phyloP scores from a whole-genome alignment of 2,329 filamentous ascomycete species.

The Colletotrichum filicis region DNA sequence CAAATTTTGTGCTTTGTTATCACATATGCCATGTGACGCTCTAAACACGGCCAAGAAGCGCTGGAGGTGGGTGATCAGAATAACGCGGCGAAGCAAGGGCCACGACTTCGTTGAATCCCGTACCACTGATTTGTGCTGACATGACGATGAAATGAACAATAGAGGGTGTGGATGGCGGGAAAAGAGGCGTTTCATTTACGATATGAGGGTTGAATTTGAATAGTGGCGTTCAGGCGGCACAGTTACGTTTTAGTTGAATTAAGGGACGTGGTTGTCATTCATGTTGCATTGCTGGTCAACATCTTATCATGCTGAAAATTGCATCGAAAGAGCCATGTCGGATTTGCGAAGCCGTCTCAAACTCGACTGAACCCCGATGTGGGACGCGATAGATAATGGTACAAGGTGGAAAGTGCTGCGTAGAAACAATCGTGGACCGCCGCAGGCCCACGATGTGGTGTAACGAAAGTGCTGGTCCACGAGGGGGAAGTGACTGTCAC shows the following conservation, averaged over 20 bases:
- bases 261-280: slow-evolving; percentile 36
- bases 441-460: slow-evolving; percentile 28
- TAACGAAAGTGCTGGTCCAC: slow-evolving; percentile 37
- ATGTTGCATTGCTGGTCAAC: slow-evolving; percentile 37
- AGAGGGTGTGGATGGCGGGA: slow-evolving; percentile 27
- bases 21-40: not conserved
- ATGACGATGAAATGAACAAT: slow-evolving; percentile 6
- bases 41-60: not conserved
- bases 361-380: slow-evolving; percentile 33
- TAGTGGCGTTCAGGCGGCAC: slow-evolving; percentile 35
- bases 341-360: slow-evolving; percentile 36
- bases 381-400: slow-evolving; percentile 37
- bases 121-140: slow-evolving; percentile 8
- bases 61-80: not conserved
- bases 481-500: slow-evolving; percentile 32
- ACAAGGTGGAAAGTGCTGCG: slow-evolving; percentile 36
- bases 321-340: slow-evolving; percentile 35
- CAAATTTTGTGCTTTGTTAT: not conserved
- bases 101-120: not conserved
- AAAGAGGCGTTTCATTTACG: slow-evolving; percentile 33
- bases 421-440: slow-evolving; percentile 27
- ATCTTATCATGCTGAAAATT: slow-evolving; percentile 37
- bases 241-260: slow-evolving; percentile 36
- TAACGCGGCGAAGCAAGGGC: not conserved
- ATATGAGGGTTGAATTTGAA: slow-evolving; percentile 18